Evolutionary conservation across 2,329 filamentous ascomycete genomes (phyloP), one percentile per base, ranked within the genome.

Genomic region (Ophiocordyceps camponoti-saundersi): DNA sequence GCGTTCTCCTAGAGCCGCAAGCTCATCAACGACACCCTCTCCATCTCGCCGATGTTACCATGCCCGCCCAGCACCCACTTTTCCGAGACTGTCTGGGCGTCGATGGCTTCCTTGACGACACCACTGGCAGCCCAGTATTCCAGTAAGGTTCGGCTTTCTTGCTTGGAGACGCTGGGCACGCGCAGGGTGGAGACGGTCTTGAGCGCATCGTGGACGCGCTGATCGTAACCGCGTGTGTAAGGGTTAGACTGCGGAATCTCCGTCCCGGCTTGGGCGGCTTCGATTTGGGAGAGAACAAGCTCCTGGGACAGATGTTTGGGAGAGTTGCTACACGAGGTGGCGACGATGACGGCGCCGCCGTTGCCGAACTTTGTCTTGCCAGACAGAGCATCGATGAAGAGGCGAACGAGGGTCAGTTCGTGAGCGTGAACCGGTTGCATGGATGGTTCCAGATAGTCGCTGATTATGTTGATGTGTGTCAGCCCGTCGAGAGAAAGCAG

Each of bases 71-170:
- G 60, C 44, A 79, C 80, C 88, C 89, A 94, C 67, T 86, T 85
- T 71, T 93, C 84, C 21, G 74, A 71, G 34, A 95, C 82, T 51
- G 74, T 71, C 52, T 68, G 69, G 58, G 89, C 80, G 56, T 85
- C 80, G 45, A 95, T 72, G 43, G 69, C 71, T 50, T 75, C 70
- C 52, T 84, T 76, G 58, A 94, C 61, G 59, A 95, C 70, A 13
- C 90, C 92, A 61, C 86, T 93, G 34, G 77, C 79, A 6, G 86
- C 88, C 72, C 90, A 96, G 67, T 95, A 96, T 68, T 95, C 88
- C 79, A 96, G 82, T 55, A 94, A 69, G 1, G 79, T 73, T 49
- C 82, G 76, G 12, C 85, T 80, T 65, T 96, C 90, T 2, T 72
- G 65, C 64, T 81, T 85, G 55, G 69, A 81, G 53, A 95, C 57